Evolutionary conservation across 345 rosid species (phyloP).

Genomic region (Gossypium mustelinum): DNA sequence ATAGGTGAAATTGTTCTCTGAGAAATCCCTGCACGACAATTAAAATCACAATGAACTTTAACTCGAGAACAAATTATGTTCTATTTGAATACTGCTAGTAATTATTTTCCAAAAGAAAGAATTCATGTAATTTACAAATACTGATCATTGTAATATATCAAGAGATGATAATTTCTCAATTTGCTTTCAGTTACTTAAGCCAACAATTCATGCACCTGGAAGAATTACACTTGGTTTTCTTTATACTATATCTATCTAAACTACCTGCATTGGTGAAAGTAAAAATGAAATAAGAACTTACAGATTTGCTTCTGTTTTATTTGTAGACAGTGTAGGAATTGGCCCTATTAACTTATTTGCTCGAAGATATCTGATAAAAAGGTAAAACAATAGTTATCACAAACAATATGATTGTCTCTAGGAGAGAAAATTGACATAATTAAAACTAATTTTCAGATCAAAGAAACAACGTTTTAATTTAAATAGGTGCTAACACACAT

Average conservation of each 20-base stretch:
- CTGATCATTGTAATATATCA: neutral
- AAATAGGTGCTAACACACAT: neutral
- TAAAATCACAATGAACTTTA: neutral
- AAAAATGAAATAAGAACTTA: neutral
- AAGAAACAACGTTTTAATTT: neutral
- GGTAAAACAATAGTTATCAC: neutral
- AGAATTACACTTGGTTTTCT: neutral
- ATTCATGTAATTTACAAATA: neutral
- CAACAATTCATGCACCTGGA: neutral
- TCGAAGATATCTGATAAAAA: constrained; percentile 8
- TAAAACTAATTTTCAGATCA: neutral
- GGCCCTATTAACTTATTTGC: constrained; percentile 7
- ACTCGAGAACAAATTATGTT: neutral
- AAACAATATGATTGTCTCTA: neutral
- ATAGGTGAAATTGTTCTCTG: constrained; percentile 12
- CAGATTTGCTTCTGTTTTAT: constrained; percentile 11
- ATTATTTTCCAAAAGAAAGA: neutral
- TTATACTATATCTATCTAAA: neutral
- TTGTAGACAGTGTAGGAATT: neutral
- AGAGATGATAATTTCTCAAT: neutral
- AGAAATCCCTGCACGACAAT: constrained; percentile 7
- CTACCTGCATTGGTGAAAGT: neutral
- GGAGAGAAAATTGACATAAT: neutral
- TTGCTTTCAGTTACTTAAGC: neutral
- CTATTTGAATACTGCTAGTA: neutral